Evolutionary conservation across 2,329 filamentous ascomycete species (phyloP), one percentile per base, ranked within the genome.

Genomic region (Alternaria brassicicola): DNA sequence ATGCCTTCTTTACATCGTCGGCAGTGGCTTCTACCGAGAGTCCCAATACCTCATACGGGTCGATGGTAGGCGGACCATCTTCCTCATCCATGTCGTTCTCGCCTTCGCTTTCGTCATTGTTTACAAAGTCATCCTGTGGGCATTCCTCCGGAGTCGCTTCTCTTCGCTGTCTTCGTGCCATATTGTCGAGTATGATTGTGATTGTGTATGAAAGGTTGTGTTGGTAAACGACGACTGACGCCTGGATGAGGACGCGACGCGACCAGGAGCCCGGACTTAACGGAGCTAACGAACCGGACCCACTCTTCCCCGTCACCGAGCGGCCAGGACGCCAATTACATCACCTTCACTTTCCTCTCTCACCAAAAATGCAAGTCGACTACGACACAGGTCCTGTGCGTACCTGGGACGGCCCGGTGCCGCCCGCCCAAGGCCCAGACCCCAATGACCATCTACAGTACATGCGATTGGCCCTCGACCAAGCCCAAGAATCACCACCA

Each of bases 1-100:
- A 99, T 17, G 94, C 92, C 17, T 87, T 88, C 76, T 96, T 97
- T 80, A 99, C 86, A 70, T 97, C 86, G 62, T 92, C 88, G 38
- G 87, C 80, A 0, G 90, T 91, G 13, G 93, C 93, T 51, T 85
- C 81, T 60, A 86, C 86, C 35, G 88, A 84, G 38, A 99, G 77
- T 21, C 83, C 85, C 8, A 99, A 87, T 52, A 94, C 86, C 68
- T 88, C 85, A 73, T 99, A 99, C 0, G 95, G 94, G 67, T 88
- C 78, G 70, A 88, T 84, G 41, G 90, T 87, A 0, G 91, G 90
- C 1, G 86, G 88, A 35, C 86, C 84, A 55, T 82, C 83, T 36
- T 71, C 68, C 38, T 67, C 69, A 9, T 62, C 59, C 3, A 66
- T 55, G 10, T 70, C 65, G 6, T 73, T 60, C 30, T 68, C 67